Percentiles rank a stretch among this genome's conserved stretches.
These are phyloP conservation scores for Plicaturopsis crispa DNA, from an alignment of 768 basidiomycete genomes.

Conservation along the genomic window DNA sequence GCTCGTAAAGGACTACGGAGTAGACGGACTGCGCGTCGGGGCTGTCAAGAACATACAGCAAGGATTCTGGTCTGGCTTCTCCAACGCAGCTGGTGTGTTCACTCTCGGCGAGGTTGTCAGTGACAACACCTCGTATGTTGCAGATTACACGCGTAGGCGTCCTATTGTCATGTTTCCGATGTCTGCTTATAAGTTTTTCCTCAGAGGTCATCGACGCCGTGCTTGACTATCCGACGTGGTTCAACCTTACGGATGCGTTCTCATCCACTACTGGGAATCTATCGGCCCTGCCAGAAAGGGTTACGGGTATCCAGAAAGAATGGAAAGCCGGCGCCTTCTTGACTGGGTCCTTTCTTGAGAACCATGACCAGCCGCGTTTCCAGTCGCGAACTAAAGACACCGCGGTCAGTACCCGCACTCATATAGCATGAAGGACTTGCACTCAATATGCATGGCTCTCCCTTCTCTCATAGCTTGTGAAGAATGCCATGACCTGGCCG, in stretches of 20 bases:
- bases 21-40: slow-evolving; percentile 88
- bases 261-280: slow-evolving; percentile 17
- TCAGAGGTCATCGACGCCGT: slow-evolving; percentile 65
- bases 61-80: slow-evolving; percentile 73
- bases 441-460: too few species aligned
- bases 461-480: too few species aligned
- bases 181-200: slow-evolving; percentile 12
- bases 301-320: too few species aligned
- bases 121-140: slow-evolving; percentile 41
- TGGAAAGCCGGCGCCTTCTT: too few species aligned
- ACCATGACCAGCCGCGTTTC: slow-evolving; percentile 74
- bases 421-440: too few species aligned
- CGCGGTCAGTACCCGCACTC: too few species aligned
- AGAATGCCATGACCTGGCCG: too few species aligned
- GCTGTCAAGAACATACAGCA: slow-evolving; percentile 63
- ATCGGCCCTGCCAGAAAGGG: slow-evolving; percentile 8
- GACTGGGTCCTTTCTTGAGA: slow-evolving; percentile 75
- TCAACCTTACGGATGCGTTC: slow-evolving; percentile 57
- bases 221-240: slow-evolving; percentile 66
- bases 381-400: too few species aligned
- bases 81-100: slow-evolving; percentile 69
- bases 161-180: slow-evolving; percentile 10
- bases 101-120: slow-evolving; percentile 84
- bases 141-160: slow-evolving; percentile 38
- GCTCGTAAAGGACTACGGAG: slow-evolving; percentile 63